Evolutionary conservation across 1,139 yeast species (phyloP), one percentile per base, ranked within the genome.

Genomic region (Saccharomyces hybrid): DNA sequence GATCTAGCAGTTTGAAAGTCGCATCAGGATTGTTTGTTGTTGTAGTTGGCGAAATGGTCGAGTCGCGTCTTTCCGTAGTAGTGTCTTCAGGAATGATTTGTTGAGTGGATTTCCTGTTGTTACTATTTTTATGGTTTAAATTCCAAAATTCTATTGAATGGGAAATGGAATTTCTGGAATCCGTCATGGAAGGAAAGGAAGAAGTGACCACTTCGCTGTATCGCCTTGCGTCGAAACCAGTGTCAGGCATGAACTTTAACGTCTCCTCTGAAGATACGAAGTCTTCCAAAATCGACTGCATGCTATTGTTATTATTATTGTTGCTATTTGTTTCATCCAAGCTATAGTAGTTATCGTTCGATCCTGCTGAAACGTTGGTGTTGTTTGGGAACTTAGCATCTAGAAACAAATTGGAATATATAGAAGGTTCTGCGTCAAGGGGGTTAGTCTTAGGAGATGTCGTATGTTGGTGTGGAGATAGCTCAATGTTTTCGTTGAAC

Each of bases 61-160:
- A 31, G 27, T n/a, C 34, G 2, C 16, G 48, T 4, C 50, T 48
- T 16, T 48, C 26, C 14, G 38, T 29, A 38, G 34, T 44, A 14
- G 44, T 9, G 7, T 14, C 46, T 8, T 42, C 31, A 13, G 52
- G 38, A 3, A 28, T 38, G 13, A 32, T 41, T 16, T 41, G 48
- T 9, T 38, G 44, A 11, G 26, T 20, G 25, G 44, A 3, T 6
- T 14, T 46, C 2, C 50, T 51, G 31, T 27, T 52, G 14, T 46
- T 53, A 26, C 53, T 49, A 29, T 48, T 51, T 14, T 54, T 55
- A 28, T 57, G 49, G 28, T 53, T 53, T 14, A 62, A 47, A 49
- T 61, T 61, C 68, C 68, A 64, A 47, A 62, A 61, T 42, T 64
- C 68, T 3, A 61, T 51, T 23, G 59, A 53, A 50, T 64, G 64